A percentile compares a stretch with the other conserved stretches of the same genome.
Evolutionary conservation across 371 early-diverging fungal species (phyloP).

Genomic region (Nematocida parisii): DNA sequence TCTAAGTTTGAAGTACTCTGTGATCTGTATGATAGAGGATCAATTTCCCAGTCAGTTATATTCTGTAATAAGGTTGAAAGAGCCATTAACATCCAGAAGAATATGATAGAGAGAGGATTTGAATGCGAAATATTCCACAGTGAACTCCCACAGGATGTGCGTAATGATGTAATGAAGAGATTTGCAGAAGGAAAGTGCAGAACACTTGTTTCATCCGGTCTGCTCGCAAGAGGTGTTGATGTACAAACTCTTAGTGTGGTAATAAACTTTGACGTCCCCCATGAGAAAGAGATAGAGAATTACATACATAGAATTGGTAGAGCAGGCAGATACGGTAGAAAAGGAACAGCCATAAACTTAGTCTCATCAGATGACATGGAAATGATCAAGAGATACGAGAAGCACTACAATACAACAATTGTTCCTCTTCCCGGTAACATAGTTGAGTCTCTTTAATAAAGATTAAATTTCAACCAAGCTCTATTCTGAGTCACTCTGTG

Average conservation of each 20-base stretch:
- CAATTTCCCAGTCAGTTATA: slow-evolving; percentile 94
- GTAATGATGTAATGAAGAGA: slow-evolving; percentile 90
- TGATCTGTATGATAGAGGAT: slow-evolving; percentile 87
- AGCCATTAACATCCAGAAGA: slow-evolving; percentile 88
- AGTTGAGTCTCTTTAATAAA: slow-evolving; percentile 53
- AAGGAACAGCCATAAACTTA: slow-evolving; percentile 97
- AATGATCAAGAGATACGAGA: slow-evolving; percentile 86
- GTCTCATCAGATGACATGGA: slow-evolving; percentile 84
- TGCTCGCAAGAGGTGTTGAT: slow-evolving; percentile 97
- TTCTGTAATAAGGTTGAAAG: slow-evolving; percentile 95
- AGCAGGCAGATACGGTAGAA: slow-evolving; percentile 97
- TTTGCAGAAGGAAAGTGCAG: slow-evolving; percentile 81
- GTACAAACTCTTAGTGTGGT: slow-evolving; percentile 97
- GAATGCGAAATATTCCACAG: slow-evolving; percentile 95
- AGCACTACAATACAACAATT: slow-evolving; percentile 93
- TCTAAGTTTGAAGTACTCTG: slow-evolving; percentile 79
- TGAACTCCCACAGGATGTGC: slow-evolving; percentile 90
- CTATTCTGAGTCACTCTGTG: neutral
- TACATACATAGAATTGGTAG: slow-evolving; percentile 81
- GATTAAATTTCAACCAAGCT: neutral
- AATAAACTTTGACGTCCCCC: slow-evolving; percentile 93
- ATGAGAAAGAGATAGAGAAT: slow-evolving; percentile 76
- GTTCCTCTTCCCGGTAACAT: slow-evolving; percentile 78
- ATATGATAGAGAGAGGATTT: slow-evolving; percentile 83
- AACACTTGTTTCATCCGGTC: slow-evolving; percentile 92